A percentile compares a stretch with the other conserved stretches of the same genome.
These are phyloP conservation scores for Pythium sp. DNA, from an alignment of 352 stramenopile species.

Conservation along the genomic window DNA sequence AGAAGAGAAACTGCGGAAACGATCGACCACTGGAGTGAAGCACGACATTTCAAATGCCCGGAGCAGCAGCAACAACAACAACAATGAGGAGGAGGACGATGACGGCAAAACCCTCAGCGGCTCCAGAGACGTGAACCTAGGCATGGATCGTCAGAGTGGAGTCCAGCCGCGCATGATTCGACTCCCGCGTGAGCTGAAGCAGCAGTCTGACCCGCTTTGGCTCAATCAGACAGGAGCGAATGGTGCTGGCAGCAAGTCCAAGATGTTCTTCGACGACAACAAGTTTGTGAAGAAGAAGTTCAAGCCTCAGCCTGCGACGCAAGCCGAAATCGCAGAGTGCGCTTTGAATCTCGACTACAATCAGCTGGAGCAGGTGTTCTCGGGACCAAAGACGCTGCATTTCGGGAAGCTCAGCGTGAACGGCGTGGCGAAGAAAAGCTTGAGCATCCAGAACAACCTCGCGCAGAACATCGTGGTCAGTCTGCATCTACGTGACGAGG, in stretches of 20 bases:
- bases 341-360: slow-evolving; percentile 58
- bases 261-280: slow-evolving; percentile 77
- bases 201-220: slow-evolving; percentile 66
- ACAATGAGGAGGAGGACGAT: slow-evolving; percentile 24
- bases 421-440: slow-evolving; percentile 64
- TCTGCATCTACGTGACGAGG: slow-evolving; percentile 40
- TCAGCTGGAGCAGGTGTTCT: slow-evolving; percentile 64
- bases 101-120: slow-evolving; percentile 27
- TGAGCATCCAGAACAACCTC: slow-evolving; percentile 90
- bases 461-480: slow-evolving; percentile 75
- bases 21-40: slow-evolving; percentile 35
- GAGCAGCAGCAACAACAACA: slow-evolving; percentile 28
- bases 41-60: slow-evolving; percentile 41
- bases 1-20: slow-evolving; percentile 33
- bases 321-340: slow-evolving; percentile 90
- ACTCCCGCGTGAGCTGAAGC: slow-evolving; percentile 37
- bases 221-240: slow-evolving; percentile 26
- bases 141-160: slow-evolving; percentile 53
- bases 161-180: slow-evolving; percentile 41
- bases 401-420: slow-evolving; percentile 92
- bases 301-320: slow-evolving; percentile 82
- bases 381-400: slow-evolving; percentile 84
- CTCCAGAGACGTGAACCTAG: slow-evolving; percentile 38
- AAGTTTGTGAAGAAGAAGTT: slow-evolving; percentile 93
- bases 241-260: slow-evolving; percentile 29